Evolutionary conservation across 129 eudicot species (phyloP), one percentile per base, ranked within the genome.

Genomic region (Gnaphalium uliginosum): DNA sequence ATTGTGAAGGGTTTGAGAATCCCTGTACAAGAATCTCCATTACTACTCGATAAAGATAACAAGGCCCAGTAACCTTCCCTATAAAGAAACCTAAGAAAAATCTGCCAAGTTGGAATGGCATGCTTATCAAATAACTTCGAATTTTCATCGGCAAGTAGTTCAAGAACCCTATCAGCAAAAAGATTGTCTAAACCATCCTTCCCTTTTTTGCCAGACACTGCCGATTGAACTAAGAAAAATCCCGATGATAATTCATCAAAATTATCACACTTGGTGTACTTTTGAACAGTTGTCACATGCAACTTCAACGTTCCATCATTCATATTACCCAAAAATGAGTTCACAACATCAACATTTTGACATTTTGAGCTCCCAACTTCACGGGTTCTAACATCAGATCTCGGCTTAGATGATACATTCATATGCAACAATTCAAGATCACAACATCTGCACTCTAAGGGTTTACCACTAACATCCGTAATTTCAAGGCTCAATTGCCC

Each of bases 1-100:
- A 84, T 69, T 22, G 90, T 89, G 41, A 89, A 86, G 46, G 99
- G 97, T 82, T 87, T 91, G 41, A 94, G 89, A 48, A 85, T 66
- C 29, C 96, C 96, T 68, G 6, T 79, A 72, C 30, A 75, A 67
- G 85, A 76, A 72, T 82, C 73, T 39, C 97, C 99, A 19, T 69
- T 73, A 57, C 66, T 61, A 57, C 84, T 81, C 48, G 90, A 82
- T 54, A 91, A 68, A 17, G 93, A 85, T 60, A 94, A 66, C 50
- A 74, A 65, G 72, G 92, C 97, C 86, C 89, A 87, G 37, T 83
- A 91, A 71, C 89, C 89, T 67, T 83, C 84, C 23, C 69, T 84
- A 57, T 81, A 84, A 5, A 94, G 89, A 85, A 84, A 94, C 85
- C 86, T 82, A 81, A 94, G 71, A 72, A 94, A 83, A 74, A 91